These are phyloP conservation scores for Dimargaris verticillata DNA, from an alignment of 192 early-diverging fungal genomes.

Conservation along the genomic window DNA sequence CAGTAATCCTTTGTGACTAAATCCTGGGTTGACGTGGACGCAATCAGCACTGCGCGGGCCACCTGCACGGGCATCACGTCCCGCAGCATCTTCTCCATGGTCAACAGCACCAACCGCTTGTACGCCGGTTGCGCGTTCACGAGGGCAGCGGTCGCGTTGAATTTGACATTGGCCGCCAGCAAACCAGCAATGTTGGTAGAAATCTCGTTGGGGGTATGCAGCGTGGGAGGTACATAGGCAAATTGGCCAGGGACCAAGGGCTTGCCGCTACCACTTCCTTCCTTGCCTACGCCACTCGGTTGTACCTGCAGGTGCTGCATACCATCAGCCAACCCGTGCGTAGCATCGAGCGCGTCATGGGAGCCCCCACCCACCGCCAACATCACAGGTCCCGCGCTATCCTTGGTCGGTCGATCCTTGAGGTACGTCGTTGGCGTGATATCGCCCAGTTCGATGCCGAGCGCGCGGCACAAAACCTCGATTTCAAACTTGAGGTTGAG, in stretches of 20 bases:
- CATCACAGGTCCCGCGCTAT: constrained; percentile 15
- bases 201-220: constrained; percentile 11
- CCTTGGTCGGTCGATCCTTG: constrained; percentile 9
- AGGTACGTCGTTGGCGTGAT: constrained; percentile 25
- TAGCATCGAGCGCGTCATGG: constrained; percentile 10
- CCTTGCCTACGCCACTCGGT: not conserved
- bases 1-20: constrained; percentile 91
- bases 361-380: constrained; percentile 7
- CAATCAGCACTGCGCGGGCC: constrained; percentile 83
- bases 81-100: constrained; percentile 76
- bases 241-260: not conserved
- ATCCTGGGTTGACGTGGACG: constrained; percentile 80
- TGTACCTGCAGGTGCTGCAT: too few species aligned
- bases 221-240: constrained; percentile 10
- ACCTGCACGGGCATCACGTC: constrained; percentile 85
- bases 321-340: too few species aligned
- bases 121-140: constrained; percentile 72
- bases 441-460: constrained; percentile 67
- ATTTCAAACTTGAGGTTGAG: constrained; percentile 95
- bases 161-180: constrained; percentile 45
- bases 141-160: constrained; percentile 67
- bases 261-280: not conserved
- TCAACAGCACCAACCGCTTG: constrained; percentile 73
- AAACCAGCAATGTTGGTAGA: constrained; percentile 11
- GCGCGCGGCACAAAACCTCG: constrained; percentile 89